A percentile compares a stretch with the other conserved stretches of the same genome.
These are phyloP conservation scores for Teunomyces atbi DNA, from an alignment of 805 yeast genomes.

Conservation along the genomic window DNA sequence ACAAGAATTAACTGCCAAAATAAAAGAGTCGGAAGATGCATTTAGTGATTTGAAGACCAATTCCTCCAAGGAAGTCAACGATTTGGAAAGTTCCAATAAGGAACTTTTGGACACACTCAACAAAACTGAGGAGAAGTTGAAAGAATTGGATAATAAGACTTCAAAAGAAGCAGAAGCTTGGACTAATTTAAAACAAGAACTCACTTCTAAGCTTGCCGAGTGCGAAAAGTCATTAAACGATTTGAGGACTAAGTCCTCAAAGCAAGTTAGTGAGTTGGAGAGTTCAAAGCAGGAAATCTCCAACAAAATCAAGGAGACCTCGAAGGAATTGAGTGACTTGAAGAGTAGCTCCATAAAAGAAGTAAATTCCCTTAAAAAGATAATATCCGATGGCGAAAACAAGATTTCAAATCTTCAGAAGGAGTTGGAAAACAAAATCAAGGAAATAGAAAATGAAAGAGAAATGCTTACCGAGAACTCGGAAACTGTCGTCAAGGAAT, in stretches of 20 bases:
- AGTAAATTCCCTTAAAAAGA: conserved; percentile 2
- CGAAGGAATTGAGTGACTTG: background rate
- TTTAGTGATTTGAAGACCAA: too few species aligned
- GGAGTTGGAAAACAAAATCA: conserved; percentile 34
- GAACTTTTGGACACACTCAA: background rate
- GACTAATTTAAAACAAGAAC: background rate
- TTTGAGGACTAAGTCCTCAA: background rate
- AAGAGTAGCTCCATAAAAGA: conserved; percentile 6
- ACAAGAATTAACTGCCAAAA: too few species aligned
- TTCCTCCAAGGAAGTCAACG: background rate
- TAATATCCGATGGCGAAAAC: conserved; percentile 17
- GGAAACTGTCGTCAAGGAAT: conserved; percentile 48
- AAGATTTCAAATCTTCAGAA: conserved; percentile 28
- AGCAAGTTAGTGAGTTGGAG: background rate
- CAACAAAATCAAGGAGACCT: background rate
- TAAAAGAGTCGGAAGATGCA: background rate
- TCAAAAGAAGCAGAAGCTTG: background rate
- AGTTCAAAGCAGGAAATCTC: background rate
- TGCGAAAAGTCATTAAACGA: background rate
- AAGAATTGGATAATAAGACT: background rate
- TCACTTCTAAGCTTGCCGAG: background rate
- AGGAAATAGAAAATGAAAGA: conserved; percentile 53
- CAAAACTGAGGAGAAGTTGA: background rate
- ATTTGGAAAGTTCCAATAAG: background rate
- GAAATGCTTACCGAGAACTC: conserved; percentile 47